Evolutionary conservation across 768 basidiomycete genomes (phyloP), one percentile per base, ranked within the genome.

Genomic region (Neoboletus subvelutipes): DNA sequence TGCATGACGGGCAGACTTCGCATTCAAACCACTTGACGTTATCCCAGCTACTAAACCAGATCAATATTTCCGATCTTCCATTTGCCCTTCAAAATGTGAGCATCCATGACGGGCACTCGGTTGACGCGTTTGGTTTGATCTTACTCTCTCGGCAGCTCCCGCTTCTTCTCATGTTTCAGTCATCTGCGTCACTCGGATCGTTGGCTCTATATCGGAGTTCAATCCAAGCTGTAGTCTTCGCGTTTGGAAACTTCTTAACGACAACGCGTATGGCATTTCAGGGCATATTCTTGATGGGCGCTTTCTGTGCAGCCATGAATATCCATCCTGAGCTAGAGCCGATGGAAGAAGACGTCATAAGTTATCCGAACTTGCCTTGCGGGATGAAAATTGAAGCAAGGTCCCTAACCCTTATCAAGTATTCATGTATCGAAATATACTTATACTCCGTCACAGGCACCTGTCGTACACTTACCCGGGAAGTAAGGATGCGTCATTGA

Each of bases 381-480:
- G 93, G 93, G 10, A 85, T 87, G 70, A 83, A 78, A 64, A 84
- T 95, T 55, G 82, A 84, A 68, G 83, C 84, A 48, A 84, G 81
- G 90, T 89, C 71, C 54, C 79, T 62, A 22, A 39, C 45, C 63
- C 54, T 53, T 55, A 51, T 62, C 24, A 33, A 56, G 61, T 5
- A 57, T 54, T 51, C 43, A 50, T 48, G 1, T 52, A 4, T 50
- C 40, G 49, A 48, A 61, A 54, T 36, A 43, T 45, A 45, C 53
- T 61, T 39, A 65, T 54, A 37, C 48, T 42, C 31, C 57, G 51
- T 60, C 75, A 58, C 61, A 85, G 83, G 63, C 77, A 81, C 64
- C 60, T 88, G 37, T 84, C 84, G 31, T 95, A 88, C 65, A 87
- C 88, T 1, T 95, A 94, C 74, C 92, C 91, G 9, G 91, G 88